Conservation (phyloP, 1,139 yeast species). For the Candida gigantensis region DNA sequence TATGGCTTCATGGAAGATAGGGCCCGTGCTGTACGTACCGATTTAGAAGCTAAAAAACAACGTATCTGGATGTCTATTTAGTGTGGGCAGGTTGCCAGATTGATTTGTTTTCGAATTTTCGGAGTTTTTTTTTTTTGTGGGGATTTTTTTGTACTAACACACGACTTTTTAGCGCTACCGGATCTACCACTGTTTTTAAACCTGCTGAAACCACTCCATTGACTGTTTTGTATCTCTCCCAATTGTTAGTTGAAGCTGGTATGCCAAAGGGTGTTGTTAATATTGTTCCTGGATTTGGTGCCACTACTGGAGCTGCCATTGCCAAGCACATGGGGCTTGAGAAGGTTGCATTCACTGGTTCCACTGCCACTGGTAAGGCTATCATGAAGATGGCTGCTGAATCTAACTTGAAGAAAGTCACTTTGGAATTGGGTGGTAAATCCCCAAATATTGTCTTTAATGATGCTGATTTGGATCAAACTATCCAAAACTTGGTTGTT, state of each 20-base stretch:
- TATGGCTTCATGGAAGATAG: slow-evolving; percentile 85
- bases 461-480: slow-evolving; percentile 67
- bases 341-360: slow-evolving; percentile 85
- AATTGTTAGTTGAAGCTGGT: slow-evolving; percentile 66
- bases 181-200: slow-evolving; percentile 78
- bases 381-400: slow-evolving; percentile 73
- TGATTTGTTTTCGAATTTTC: background rate
- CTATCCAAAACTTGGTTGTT: slow-evolving; percentile 60
- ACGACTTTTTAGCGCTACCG: slow-evolving; percentile 48
- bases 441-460: slow-evolving; percentile 78
- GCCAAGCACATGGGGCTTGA: slow-evolving; percentile 66
- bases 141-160: slow-evolving; percentile 3
- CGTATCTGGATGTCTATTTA: background rate
- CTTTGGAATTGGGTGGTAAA: slow-evolving; percentile 86
- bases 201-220: slow-evolving; percentile 85
- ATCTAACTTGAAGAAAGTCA: slow-evolving; percentile 73
- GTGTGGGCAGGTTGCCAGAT: slow-evolving; percentile 1
- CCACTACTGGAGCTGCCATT: slow-evolving; percentile 74
- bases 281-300: slow-evolving; percentile 76
- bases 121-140: background rate
- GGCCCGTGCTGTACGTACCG: slow-evolving; percentile 58
- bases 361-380: slow-evolving; percentile 77
- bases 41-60: background rate
- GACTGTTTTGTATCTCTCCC: slow-evolving; percentile 67
- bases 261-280: slow-evolving; percentile 80